Conservation (phyloP, 345 rosid genomes). For the Aethionema arabicum region DNA sequence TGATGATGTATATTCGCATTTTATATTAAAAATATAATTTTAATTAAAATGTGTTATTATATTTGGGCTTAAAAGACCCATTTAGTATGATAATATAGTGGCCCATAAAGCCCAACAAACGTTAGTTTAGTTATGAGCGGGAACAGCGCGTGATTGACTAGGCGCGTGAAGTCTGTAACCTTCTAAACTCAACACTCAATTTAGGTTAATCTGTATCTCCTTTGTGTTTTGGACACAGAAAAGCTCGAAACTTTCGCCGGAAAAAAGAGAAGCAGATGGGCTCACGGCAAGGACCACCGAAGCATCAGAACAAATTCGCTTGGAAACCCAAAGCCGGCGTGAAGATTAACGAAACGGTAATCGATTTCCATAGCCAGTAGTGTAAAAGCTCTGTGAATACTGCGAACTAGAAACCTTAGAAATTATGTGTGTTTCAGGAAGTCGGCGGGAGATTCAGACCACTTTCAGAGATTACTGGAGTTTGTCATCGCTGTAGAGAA, state of each 20-base stretch:
- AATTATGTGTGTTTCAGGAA: slow-evolving; percentile 21
- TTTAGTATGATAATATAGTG: too few relatives aligned
- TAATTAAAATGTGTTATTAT: too few relatives aligned
- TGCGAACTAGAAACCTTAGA: background rate
- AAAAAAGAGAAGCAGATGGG: slow-evolving; percentile 48
- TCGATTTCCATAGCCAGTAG: background rate
- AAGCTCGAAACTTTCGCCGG: background rate
- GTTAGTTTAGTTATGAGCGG: too few relatives aligned
- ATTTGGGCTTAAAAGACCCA: too few relatives aligned
- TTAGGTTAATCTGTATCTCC: background rate
- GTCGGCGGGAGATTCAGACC: slow-evolving; percentile 67
- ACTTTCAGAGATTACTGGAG: slow-evolving; percentile 77
- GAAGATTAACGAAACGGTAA: slow-evolving; percentile 84
- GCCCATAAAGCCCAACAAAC: too few relatives aligned
- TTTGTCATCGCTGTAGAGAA: slow-evolving; percentile 77
- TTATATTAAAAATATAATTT: too few relatives aligned
- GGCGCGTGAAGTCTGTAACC: too few relatives aligned
- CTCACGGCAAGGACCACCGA: slow-evolving; percentile 68
- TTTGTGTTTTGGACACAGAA: background rate
- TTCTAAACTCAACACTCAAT: background rate
- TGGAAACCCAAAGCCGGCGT: slow-evolving; percentile 92
- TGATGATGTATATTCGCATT: too few relatives aligned
- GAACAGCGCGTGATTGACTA: too few relatives aligned
- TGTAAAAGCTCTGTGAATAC: background rate
- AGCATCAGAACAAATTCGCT: slow-evolving; percentile 76